Base-by-base conservation (phyloP, 2,329 filamentous ascomycete species). In the Furcasterigmium furcatum region DNA sequence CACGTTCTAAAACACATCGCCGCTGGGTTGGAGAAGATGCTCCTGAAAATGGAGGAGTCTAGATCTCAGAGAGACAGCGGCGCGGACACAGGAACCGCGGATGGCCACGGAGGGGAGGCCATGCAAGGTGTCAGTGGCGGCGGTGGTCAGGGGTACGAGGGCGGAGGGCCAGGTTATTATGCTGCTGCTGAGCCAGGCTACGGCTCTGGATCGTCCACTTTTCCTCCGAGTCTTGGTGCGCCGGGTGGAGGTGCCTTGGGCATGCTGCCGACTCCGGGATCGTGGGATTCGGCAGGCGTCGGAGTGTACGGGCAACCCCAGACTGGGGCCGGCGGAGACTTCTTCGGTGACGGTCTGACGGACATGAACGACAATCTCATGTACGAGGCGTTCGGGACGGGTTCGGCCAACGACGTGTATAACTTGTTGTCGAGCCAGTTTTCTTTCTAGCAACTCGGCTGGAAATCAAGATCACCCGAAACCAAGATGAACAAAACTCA, bases 1-100 rank as follows among this genome's bases (percentile, higher is more conserved):
- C 64, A 67, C 46, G 53, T 68, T 8, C 51, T 66, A 18, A 57
- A 60, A 43, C 64, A 67, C 43, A 67, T 66, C n/a, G 64, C 64
- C 4, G 55, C 44, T 5, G 65, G 64, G 1, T 50, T 68, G 1
- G 57, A 58, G 35, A 65, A 65, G 51, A 65, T 68, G 63, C 50
- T 67, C 21, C 50, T 8, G 7, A 51, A 47, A 35, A 32, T 48
- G 38, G 25, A 13, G 14, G 18, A 21, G n/a, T 25, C 25, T n/a
- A 22, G 30, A 19, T n/a, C n/a, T 4, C 6, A 16, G 39, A 46
- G 35, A 16, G 13, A 27, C 9, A 40, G 24, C 38, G 34, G 9
- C 18, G 27, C n/a, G 18, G 42, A 29, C n/a, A n/a, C n/a, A 27
- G 24, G 24, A 12, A 27, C 7, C 24, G 24, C 24, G 13, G 27